Percentiles rank a stretch among this genome's conserved stretches.
Evolutionary conservation across 768 basidiomycete species (phyloP).

Genomic region (Gymnopilus dilepis): DNA sequence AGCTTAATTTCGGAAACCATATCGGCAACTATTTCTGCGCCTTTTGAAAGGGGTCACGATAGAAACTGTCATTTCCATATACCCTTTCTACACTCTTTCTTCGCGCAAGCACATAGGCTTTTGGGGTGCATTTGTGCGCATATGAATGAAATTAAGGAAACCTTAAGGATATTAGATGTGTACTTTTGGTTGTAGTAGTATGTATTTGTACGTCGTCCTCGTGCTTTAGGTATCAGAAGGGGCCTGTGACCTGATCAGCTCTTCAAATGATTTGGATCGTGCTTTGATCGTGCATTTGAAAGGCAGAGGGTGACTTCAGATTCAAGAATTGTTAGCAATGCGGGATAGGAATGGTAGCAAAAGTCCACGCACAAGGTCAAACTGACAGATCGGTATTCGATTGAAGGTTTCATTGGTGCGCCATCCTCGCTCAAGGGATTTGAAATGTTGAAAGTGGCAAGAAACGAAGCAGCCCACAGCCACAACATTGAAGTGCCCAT

Average conservation of each 20-base stretch:
- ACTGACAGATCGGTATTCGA: slow-evolving; percentile 17
- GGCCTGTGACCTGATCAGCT: not conserved
- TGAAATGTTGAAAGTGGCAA: not conserved
- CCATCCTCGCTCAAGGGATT: not conserved
- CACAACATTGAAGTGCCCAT: slow-evolving; percentile 18
- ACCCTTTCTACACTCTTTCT: too few species aligned
- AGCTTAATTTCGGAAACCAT: not conserved
- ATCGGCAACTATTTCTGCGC: too few species aligned
- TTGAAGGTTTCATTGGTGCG: slow-evolving; percentile 16
- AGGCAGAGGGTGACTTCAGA: slow-evolving; percentile 25
- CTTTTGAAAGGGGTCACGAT: too few species aligned
- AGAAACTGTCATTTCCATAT: too few species aligned
- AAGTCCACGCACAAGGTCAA: slow-evolving; percentile 4
- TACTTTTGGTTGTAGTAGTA: too few species aligned
- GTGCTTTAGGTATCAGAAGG: not conserved
- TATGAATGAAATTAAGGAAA: too few species aligned
- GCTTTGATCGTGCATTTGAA: slow-evolving; percentile 33
- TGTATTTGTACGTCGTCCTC: too few species aligned
- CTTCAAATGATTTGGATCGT: slow-evolving; percentile 13
- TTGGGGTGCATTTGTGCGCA: too few species aligned
- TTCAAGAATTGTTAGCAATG: not conserved
- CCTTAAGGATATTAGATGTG: too few species aligned
- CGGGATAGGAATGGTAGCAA: not conserved
- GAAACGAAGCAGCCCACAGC: not conserved
- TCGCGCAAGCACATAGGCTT: too few species aligned